Base-by-base conservation (phyloP, 306 rosid genomes). In the Vigna nakashimae region DNA sequence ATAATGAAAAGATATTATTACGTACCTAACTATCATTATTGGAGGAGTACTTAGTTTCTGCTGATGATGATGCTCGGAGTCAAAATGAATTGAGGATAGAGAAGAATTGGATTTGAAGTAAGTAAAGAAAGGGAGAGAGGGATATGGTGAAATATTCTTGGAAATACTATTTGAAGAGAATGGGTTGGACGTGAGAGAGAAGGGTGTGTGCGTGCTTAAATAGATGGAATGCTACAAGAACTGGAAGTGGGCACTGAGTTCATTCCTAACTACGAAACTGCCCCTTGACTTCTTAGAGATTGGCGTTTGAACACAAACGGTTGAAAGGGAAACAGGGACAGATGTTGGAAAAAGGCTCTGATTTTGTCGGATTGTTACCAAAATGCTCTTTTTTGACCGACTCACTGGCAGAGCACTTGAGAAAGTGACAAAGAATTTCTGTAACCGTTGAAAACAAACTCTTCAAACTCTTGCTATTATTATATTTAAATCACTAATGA, bases 331-430 rank as follows among this genome's bases (percentile, higher is more conserved):
- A 83, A 76, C 84, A 87, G 93, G 97, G 93, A 87, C 89, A 85
- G 82, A 83, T 85, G 93, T 86, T 94, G 90, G 74, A 82, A 82
- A 87, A 87, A 67, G 90, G 75, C 83, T 80, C 84, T 84, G 94
- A 88, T 88, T 89, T 92, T 92, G 98, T 93, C 96, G 94, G 97
- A 62, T 89, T 87, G 69, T 78, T 83, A 83, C 74, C 77, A 57
- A 81, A 90, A 81, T 86, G 83, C 82, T 90, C 89, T 85, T 89
- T 88, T 81, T 85, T 83, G 87, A 85, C 89, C 87, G 90, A 84
- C 89, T 80, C 85, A 76, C 84, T 81, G 60, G 69, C 81, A 62
- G 6, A 66, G 76, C 84, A 77, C 80, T 80, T 64, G 64, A 72
- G 79, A 87, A 71, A 79, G 86, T 71, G 80, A 81, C 86, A 77